Evolutionary conservation across 371 early-diverging fungal genomes (phyloP), one percentile per base, ranked within the genome.

Genomic region (Saksenaea vasiformis): DNA sequence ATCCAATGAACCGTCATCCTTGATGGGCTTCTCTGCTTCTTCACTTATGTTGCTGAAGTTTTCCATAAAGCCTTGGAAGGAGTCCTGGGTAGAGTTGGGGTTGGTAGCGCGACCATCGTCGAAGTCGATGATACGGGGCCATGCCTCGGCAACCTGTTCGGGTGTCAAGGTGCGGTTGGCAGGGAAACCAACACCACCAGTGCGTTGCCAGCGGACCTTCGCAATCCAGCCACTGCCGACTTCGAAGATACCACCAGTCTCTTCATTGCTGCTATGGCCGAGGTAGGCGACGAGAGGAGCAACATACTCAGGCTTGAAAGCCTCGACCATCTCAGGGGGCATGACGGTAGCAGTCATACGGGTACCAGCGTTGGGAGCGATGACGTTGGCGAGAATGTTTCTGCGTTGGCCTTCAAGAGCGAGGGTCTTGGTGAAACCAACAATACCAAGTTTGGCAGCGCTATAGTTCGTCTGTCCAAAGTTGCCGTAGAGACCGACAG

Each of bases 391-490:
- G 67, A 85, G 77, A 54, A 98, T 94, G 77, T 96, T 95, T 82
- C 96, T 91, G 77, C 91, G 92, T 59, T 76, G 88, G 59, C 99
- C 99, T 78, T 99, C 99, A 47, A 89, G 82, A 43, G 99, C 98
- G 64, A 99, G 81, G 15, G 98, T 91, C 69, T 88, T 83, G 71
- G 95, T 90, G 63, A 99, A 87, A 41, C 96, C 96, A 60, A 93
- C 91, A 22, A 97, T 82, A 44, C 95, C 98, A 60, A 94, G 85
- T 80, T 99, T 99, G 60, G 98, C 96, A 77, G 95, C 83, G 62
- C 85, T 85, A 84, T 98, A 98, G 89, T 98, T 98, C 61, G 96
- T 91, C 78, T 98, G 97, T 54, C 99, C 99, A 89, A 97, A 98
- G 93, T 98, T 99, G 69, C 98, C 98, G 77, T 98, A 98, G 53